phyloP scores from a whole-genome alignment of 2,329 filamentous ascomycete species.

The Huntiella decipiens region DNA sequence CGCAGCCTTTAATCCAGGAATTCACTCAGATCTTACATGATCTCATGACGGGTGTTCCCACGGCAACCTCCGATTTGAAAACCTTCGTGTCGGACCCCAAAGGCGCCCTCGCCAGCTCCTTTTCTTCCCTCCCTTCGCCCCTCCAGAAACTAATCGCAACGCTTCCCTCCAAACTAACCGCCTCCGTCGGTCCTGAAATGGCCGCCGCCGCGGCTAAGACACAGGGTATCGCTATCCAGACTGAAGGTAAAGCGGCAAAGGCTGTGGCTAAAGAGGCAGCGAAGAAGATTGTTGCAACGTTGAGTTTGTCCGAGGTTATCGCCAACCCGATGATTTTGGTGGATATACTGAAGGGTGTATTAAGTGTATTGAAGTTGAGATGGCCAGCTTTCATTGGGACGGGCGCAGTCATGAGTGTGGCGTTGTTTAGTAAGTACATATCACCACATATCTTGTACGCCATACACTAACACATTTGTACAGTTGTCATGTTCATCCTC shows the following conservation, averaged over 20 bases:
- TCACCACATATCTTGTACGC: neutral
- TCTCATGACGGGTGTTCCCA: slow-evolving; percentile 77
- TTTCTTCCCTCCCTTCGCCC: slow-evolving; percentile 53
- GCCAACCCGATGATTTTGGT: slow-evolving; percentile 76
- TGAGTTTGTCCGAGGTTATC: slow-evolving; percentile 58
- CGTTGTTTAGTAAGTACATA: slow-evolving; percentile 53
- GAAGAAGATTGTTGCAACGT: slow-evolving; percentile 49
- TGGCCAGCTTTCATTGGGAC: slow-evolving; percentile 86
- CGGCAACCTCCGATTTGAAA: slow-evolving; percentile 76
- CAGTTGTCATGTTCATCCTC: slow-evolving; percentile 77
- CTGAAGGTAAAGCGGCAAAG: slow-evolving; percentile 23
- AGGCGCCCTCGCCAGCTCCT: slow-evolving; percentile 37
- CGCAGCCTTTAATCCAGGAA: slow-evolving; percentile 50
- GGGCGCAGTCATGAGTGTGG: slow-evolving; percentile 78
- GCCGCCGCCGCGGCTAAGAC: slow-evolving; percentile 62
- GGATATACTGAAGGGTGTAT: slow-evolving; percentile 71
- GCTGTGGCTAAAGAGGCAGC: slow-evolving; percentile 42
- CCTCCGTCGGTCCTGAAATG: slow-evolving; percentile 59
- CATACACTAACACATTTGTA: neutral
- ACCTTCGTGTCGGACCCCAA: slow-evolving; percentile 41
- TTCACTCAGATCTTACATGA: slow-evolving; percentile 90
- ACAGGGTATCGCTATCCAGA: slow-evolving; percentile 37
- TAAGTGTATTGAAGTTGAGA: slow-evolving; percentile 67
- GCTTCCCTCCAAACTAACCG: slow-evolving; percentile 64
- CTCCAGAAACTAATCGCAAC: slow-evolving; percentile 74